Conservation (phyloP, 371 early-diverging fungal genomes). For the Mortierella sp. region DNA sequence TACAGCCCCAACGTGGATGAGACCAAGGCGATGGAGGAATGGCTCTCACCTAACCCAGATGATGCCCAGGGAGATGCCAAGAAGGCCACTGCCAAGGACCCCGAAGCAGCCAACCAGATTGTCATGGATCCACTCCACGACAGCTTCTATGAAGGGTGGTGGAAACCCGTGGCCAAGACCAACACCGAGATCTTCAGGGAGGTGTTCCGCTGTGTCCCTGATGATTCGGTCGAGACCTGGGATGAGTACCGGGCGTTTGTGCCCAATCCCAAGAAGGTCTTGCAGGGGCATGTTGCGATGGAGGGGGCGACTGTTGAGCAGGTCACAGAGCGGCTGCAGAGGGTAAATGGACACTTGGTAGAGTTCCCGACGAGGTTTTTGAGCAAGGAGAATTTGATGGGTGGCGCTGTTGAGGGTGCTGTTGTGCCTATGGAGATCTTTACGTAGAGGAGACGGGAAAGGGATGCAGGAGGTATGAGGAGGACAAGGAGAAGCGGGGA, state of each 20-base stretch:
- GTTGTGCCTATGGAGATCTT: slow-evolving; percentile 70
- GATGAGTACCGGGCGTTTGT: slow-evolving; percentile 69
- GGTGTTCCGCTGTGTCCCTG: slow-evolving; percentile 88
- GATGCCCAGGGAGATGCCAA: slow-evolving; percentile 17
- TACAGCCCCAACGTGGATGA: slow-evolving; percentile 27
- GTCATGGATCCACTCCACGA: slow-evolving; percentile 84
- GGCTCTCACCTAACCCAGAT: slow-evolving; percentile 11
- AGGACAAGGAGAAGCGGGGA: background rate
- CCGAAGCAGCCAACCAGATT: slow-evolving; percentile 55
- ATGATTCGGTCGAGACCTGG: slow-evolving; percentile 74
- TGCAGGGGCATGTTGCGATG: slow-evolving; percentile 69
- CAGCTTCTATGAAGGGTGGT: slow-evolving; percentile 69
- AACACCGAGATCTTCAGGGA: slow-evolving; percentile 82
- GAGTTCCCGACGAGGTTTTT: slow-evolving; percentile 81
- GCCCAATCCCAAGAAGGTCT: slow-evolving; percentile 60
- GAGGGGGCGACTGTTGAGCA: slow-evolving; percentile 28
- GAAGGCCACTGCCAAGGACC: slow-evolving; percentile 26
- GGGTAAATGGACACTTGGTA: slow-evolving; percentile 62
- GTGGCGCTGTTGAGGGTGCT: slow-evolving; percentile 65
- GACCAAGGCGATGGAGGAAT: slow-evolving; percentile 17
- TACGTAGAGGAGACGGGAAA: slow-evolving; percentile 45
- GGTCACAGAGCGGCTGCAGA: slow-evolving; percentile 22
- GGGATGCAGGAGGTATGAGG: background rate
- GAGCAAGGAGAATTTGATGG: slow-evolving; percentile 74
- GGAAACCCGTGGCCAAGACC: slow-evolving; percentile 73